Conservation (phyloP, 2,329 filamentous ascomycete genomes). For the Massarina eburnea region DNA sequence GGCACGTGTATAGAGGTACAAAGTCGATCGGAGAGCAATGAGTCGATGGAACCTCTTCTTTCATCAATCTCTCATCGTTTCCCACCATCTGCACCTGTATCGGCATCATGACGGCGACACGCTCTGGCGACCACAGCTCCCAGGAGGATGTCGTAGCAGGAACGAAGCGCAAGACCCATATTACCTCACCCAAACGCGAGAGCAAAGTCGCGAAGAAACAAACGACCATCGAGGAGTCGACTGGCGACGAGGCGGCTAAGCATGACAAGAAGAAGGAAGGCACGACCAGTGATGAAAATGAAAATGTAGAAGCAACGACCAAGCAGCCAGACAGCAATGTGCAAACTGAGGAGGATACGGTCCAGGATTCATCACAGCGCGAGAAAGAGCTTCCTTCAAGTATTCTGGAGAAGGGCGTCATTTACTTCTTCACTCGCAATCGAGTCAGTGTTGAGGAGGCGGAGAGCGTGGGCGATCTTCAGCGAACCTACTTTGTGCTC, state of each 20-base stretch:
- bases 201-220: constrained; percentile 50
- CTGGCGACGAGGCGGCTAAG: constrained; percentile 30
- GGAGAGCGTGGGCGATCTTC: constrained; percentile 69
- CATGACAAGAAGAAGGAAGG: constrained; percentile 26
- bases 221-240: constrained; percentile 56
- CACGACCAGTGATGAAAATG: constrained; percentile 12
- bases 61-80: not conserved
- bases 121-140: constrained; percentile 27
- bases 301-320: not conserved
- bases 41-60: not conserved
- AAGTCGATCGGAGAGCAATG: too few relatives aligned
- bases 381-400: constrained; percentile 57
- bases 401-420: constrained; percentile 82
- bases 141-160: constrained; percentile 36
- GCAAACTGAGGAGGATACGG: constrained; percentile 35
- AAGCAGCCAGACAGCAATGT: constrained; percentile 6
- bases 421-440: constrained; percentile 87
- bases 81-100: not conserved
- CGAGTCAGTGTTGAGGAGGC: constrained; percentile 74
- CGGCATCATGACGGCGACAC: constrained; percentile 29
- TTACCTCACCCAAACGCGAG: constrained; percentile 45
- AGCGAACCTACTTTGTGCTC: constrained; percentile 77
- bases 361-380: constrained; percentile 54
- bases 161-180: constrained; percentile 45
- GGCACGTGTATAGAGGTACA: too few relatives aligned